Base-by-base conservation (phyloP, 2,329 filamentous ascomycete species). In the Cryphonectria naterciae region DNA sequence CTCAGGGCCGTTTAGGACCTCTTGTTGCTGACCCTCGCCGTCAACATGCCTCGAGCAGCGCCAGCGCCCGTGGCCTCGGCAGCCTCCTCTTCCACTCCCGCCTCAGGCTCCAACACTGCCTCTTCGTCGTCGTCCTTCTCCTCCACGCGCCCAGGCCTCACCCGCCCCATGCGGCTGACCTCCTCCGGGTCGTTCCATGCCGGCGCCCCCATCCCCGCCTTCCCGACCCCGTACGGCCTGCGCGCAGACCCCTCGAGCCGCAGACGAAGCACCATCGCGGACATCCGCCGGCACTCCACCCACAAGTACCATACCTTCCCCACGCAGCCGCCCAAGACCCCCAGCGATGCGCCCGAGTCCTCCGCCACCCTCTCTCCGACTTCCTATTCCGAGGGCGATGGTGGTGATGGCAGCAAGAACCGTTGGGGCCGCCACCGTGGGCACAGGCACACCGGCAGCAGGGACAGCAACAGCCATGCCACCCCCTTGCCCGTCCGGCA, bases 401-500 rank as follows among this genome's bases (percentile, higher is more conserved):
- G 64, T 41, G 69, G 52, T 54, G 58, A 37, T 8, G 41, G 1
- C 4, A 28, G 58, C 41, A 58, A 65, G 25, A 13, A 46, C 15
- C 28, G 37, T 25, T 35, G 58, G 35, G 46, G 64, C 49, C 25
- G 10, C 32, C 39, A 68, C 1, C 68, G 56, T 67, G 56, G 67
- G 62, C 67, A 74, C 70, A 77, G 76, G 74, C 74, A 64, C 39
- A 58, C 54, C 28, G 28, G 76, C 68, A 77, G 75, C 72, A 78
- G 71, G 72, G 68, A 68, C 58, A 79, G 67, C 77, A 68, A 70
- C 56, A 46, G 83, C 73, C 81, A 86, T 74, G 86, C 89, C 74
- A 93, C 93, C 1, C 95, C 95, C 0, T 83, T 99, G 25, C 96
- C 96, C 0, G 89, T 89, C 74, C 89, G 86, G 75, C 96, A 98